Evolutionary conservation across 495 filamentous ascomycete genomes (phyloP).

Genomic region (Penicillium macrosclerotiorum): DNA sequence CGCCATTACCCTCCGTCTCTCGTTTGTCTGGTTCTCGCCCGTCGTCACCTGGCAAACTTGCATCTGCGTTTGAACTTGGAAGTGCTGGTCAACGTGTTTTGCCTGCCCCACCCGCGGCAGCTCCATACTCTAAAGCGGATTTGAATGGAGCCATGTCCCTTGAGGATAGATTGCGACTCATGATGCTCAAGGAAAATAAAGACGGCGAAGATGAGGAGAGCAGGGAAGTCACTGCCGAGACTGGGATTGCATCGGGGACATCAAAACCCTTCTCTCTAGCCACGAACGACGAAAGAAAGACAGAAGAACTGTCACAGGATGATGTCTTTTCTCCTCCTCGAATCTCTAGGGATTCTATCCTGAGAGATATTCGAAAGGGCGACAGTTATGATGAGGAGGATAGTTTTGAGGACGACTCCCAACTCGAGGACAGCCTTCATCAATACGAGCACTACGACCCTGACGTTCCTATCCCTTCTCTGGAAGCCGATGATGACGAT

Average conservation of each 20-base stretch:
- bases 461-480: constrained; percentile 79
- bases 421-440: constrained; percentile 52
- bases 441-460: constrained; percentile 66
- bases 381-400: constrained; percentile 56
- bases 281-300: not conserved
- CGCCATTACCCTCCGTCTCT: constrained; percentile 62
- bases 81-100: constrained; percentile 58
- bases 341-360: constrained; percentile 90
- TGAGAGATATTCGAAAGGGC: constrained; percentile 79
- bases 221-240: not conserved
- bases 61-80: constrained; percentile 63
- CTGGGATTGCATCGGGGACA: too few species aligned
- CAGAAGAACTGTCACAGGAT: constrained; percentile 2
- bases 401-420: constrained; percentile 58
- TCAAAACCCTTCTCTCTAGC: too few species aligned
- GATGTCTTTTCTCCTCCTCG: constrained; percentile 55
- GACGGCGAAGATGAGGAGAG: constrained; percentile 17
- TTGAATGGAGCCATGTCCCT: constrained; percentile 71
- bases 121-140: constrained; percentile 65
- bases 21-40: constrained; percentile 36
- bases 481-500: constrained; percentile 57
- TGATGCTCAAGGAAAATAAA: constrained; percentile 69
- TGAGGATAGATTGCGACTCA: constrained; percentile 76
- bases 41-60: constrained; percentile 48
- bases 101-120: constrained; percentile 63